Percentiles rank a stretch among this genome's conserved stretches.
Evolutionary conservation across 495 filamentous ascomycete genomes (phyloP).

Genomic region (Penicillium nucicola): DNA sequence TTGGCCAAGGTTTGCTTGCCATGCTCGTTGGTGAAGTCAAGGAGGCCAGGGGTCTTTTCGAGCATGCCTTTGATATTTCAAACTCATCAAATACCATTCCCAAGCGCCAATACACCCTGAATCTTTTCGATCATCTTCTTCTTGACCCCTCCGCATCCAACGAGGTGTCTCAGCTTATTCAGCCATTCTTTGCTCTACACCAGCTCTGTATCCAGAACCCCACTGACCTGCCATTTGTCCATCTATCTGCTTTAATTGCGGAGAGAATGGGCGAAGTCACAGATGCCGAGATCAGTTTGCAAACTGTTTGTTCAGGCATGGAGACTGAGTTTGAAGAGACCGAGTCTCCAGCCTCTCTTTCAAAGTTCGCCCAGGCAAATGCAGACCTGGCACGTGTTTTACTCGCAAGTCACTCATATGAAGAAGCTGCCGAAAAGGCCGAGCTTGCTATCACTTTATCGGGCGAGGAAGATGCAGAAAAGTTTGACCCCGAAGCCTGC

Average conservation of each 20-base stretch:
- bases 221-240: conserved; percentile 63
- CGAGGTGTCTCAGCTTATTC: conserved; percentile 60
- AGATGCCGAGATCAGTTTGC: conserved; percentile 63
- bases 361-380: conserved; percentile 78
- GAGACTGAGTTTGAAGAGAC: conserved; percentile 82
- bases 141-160: conserved; percentile 50
- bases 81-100: conserved; percentile 66
- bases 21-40: conserved; percentile 64
- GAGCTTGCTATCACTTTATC: conserved; percentile 70
- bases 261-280: conserved; percentile 70
- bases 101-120: conserved; percentile 72
- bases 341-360: conserved; percentile 69
- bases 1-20: conserved; percentile 87
- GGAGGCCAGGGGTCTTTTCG: conserved; percentile 81
- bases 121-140: conserved; percentile 74
- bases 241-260: conserved; percentile 75
- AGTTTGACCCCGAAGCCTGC: conserved; percentile 55
- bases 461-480: conserved; percentile 50
- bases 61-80: conserved; percentile 93
- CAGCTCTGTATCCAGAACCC: conserved; percentile 71
- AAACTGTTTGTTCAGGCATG: conserved; percentile 59
- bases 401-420: conserved; percentile 63
- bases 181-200: conserved; percentile 82
- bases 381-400: conserved; percentile 78
- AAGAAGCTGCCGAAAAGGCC: conserved; percentile 66